Conservation (phyloP, 2,329 filamentous ascomycete species). For the Colletotrichum tofieldiae region DNA sequence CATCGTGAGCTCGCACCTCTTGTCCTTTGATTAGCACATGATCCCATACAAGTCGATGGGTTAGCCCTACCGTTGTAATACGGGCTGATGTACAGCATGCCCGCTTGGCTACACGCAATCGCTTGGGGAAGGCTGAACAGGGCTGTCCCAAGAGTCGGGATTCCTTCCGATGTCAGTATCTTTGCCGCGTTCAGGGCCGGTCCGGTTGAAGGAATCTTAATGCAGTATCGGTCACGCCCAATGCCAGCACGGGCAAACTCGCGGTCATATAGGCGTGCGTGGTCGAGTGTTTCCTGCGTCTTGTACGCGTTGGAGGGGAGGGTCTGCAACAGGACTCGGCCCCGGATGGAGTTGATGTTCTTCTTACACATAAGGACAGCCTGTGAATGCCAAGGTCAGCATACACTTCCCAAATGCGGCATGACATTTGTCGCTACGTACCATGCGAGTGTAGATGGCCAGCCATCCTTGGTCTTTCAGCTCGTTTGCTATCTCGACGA, state of each 20-base stretch:
- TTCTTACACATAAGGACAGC: conserved; percentile 63
- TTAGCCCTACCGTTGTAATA: conserved; percentile 61
- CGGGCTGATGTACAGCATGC: conserved; percentile 64
- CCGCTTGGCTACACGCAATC: conserved; percentile 64
- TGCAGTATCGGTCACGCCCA: conserved; percentile 62
- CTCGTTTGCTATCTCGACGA: conserved; percentile 59
- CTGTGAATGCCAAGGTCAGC: conserved; percentile 44
- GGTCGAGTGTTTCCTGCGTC: conserved; percentile 59
- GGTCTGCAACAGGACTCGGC: conserved; percentile 65
- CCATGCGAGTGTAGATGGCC: conserved; percentile 64
- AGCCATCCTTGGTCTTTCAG: conserved; percentile 63
- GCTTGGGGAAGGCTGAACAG: conserved; percentile 65
- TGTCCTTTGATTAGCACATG: conserved; percentile 7
- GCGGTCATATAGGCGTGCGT: conserved; percentile 61
- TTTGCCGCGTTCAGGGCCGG: conserved; percentile 62
- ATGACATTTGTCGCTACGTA: conserved; percentile 31
- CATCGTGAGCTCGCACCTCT: conserved; percentile 62
- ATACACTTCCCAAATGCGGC: not conserved
- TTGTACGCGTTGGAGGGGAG: conserved; percentile 64
- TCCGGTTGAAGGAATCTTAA: conserved; percentile 67
- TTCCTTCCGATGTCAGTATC: conserved; percentile 60
- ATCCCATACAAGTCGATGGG: not conserved
- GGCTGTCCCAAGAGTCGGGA: conserved; percentile 63
- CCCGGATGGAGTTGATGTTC: conserved; percentile 62
- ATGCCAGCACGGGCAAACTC: conserved; percentile 64